Base-by-base conservation (phyloP, 1,139 yeast species). In the Geotrichum fermentans region DNA sequence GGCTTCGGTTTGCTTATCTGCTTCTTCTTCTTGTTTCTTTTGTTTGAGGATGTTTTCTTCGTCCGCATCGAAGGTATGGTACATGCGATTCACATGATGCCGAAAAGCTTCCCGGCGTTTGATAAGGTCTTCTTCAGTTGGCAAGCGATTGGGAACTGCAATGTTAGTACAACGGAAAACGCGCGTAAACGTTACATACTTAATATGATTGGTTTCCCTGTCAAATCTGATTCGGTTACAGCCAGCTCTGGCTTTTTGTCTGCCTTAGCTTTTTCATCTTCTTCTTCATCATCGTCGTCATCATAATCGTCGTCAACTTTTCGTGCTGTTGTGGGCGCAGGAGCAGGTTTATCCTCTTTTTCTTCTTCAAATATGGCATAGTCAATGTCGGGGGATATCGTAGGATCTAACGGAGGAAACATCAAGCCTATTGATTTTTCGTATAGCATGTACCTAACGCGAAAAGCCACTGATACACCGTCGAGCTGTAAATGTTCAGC, bases 31-130 rank as follows among this genome's bases (percentile, higher is more conserved):
- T 36, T 89, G 71, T 60, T 83, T 86, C 55, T 89, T 69, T 61
- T 95, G 75, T 59, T 88, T 87, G 49, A 82, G 72, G 45, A 87
- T 72, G 1, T 92, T 85, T 51, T 86, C 95, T 56, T 80, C 71
- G 63, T 89, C 97, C 55, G 79, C 78, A 61, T 90, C 97, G 62
- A 88, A 87, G 53, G 79, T 81, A 61, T 89, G 96, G 61, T 88
- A 89, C 37, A 85, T 79, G 37, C 58, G 57, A 44, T 58, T 56
- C 51, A 51, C 45, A 33, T 50, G 47, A 14, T 32, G 50, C 17
- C 51, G 37, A 17, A 49, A 48, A 3, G 52, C 48, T 28, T 51
- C 52, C 36, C 49, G 41, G 16, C 54, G 46, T 14, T 52, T 43
- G 24, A 55, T 58, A 2, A 58, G 51, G 35, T 57, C 62, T n/a